Percentiles rank a stretch among this genome's conserved stretches.
These are phyloP conservation scores for Pyrenophora seminiperda DNA, from an alignment of 2,329 filamentous ascomycete genomes.

Conservation along the genomic window DNA sequence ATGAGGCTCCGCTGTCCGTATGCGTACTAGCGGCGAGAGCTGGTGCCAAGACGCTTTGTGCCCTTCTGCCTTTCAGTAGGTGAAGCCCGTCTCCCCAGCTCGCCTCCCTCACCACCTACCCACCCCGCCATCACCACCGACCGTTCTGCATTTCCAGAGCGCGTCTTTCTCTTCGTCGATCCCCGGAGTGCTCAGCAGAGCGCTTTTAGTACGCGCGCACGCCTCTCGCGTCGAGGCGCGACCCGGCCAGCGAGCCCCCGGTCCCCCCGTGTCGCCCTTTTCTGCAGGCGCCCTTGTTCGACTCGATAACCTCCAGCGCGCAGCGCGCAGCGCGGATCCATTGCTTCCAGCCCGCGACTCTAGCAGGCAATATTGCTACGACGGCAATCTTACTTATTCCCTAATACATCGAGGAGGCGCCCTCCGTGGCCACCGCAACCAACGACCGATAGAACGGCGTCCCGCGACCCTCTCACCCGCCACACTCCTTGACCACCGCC, in stretches of 20 bases:
- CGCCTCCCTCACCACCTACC: conserved; percentile 33
- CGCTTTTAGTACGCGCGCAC: conserved; percentile 35
- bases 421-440: conserved; percentile 39
- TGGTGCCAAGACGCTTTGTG: conserved; percentile 14
- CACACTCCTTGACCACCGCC: conserved; percentile 24
- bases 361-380: conserved; percentile 24
- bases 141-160: conserved; percentile 43
- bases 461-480: conserved; percentile 12
- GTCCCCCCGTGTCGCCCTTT: conserved; percentile 38
- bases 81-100: conserved; percentile 18
- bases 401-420: conserved; percentile 32
- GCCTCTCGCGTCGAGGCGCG: conserved; percentile 27
- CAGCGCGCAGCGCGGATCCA: conserved; percentile 43
- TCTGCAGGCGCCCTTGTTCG: conserved; percentile 32
- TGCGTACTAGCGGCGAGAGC: conserved; percentile 14
- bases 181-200: conserved; percentile 32
- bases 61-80: conserved; percentile 20
- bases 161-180: conserved; percentile 36
- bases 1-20: conserved; percentile 20
- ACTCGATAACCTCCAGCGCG: conserved; percentile 37
- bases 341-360: conserved; percentile 16
- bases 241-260: conserved; percentile 38
- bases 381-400: conserved; percentile 22
- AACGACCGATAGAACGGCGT: conserved; percentile 24
- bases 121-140: conserved; percentile 36